Base-by-base conservation (phyloP, 331 rosid genomes). In the Arachis monticola region DNA sequence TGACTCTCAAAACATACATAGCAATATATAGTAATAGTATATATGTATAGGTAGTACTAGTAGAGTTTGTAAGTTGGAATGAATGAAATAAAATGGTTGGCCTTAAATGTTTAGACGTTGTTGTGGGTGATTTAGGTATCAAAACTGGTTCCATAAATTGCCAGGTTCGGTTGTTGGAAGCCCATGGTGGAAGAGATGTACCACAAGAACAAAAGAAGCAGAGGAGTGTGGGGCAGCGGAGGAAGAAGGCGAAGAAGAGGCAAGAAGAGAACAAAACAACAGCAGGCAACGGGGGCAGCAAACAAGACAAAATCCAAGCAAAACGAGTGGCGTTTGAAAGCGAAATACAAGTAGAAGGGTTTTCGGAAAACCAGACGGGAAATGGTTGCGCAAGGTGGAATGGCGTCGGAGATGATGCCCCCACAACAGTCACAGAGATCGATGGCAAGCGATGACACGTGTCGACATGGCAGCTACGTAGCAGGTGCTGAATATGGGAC, bases 121-220 rank as follows among this genome's bases (percentile, higher is more conserved):
- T n/a, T n/a, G n/a, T n/a, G n/a, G n/a, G n/a, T n/a, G n/a, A n/a
- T n/a, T n/a, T 10, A 95, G 99, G 99, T 95, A 32, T 95, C 99
- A n/a, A 80, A 95, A 95, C 75, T 95, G 99, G 99, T 95, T 95
- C n/a, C 93, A 95, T 95, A 40, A 95, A 95, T n/a, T 89, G 99
- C 99, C 22, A 92, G 87, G 99, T 95, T 65, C 84, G 99, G 72
- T 87, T 95, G 99, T n/a, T 95, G 99, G 99, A 95, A 95, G 87
- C 99, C 99, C 79, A 95, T 95, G 99, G 99, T 95, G 66, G 99
- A 95, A 82, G 98, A 95, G 56, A 95, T 95, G 99, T 95, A 95
- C 82, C 98, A 75, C 96, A 92, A 85, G 99, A 95, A 80, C 74
- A 44, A 88, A 89, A 77, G 97, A 92, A 52, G 76, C 38, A 52